These are phyloP conservation scores for Eucalyptus tenuipes DNA, from an alignment of 345 rosid species.

Conservation along the genomic window DNA sequence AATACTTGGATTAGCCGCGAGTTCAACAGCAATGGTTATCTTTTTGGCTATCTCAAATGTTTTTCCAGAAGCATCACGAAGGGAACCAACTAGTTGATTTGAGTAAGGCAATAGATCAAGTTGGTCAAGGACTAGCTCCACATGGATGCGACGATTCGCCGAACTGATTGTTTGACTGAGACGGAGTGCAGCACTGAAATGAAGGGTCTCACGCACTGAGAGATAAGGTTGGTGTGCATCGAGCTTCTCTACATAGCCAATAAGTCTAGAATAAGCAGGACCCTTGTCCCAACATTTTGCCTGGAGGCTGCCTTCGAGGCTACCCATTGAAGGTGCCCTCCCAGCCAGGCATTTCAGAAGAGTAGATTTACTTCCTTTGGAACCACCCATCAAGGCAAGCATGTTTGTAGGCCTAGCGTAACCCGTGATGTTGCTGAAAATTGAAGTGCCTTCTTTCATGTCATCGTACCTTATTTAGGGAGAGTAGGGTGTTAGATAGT, in stretches of 20 bases:
- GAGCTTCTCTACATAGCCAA: conserved; percentile 14
- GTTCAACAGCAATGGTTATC: conserved; percentile 17
- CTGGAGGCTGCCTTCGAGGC: conserved; percentile 1
- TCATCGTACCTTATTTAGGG: neutral
- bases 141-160: conserved; percentile 1
- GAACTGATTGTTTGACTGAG: conserved; percentile 3
- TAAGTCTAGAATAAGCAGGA: neutral
- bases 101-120: conserved; percentile 14
- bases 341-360: conserved; percentile 21
- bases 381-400: conserved; percentile 14
- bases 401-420: conserved; percentile 2
- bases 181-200: conserved; percentile 18
- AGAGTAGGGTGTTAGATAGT: neutral
- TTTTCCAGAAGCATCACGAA: conserved; percentile 10
- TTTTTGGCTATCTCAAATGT: conserved; percentile 18
- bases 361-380: conserved; percentile 3
- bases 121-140: conserved; percentile 13
- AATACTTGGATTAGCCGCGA: conserved; percentile 20
- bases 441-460: neutral
- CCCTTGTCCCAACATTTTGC: neutral
- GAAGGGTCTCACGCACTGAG: conserved; percentile 20
- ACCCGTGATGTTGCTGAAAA: conserved; percentile 11
- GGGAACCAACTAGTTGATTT: conserved; percentile 16
- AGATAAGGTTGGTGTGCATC: conserved; percentile 22
- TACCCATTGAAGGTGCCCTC: conserved; percentile 2